phyloP scores from a whole-genome alignment of 495 filamentous ascomycete genomes.

The Daldinia caldariorum region DNA sequence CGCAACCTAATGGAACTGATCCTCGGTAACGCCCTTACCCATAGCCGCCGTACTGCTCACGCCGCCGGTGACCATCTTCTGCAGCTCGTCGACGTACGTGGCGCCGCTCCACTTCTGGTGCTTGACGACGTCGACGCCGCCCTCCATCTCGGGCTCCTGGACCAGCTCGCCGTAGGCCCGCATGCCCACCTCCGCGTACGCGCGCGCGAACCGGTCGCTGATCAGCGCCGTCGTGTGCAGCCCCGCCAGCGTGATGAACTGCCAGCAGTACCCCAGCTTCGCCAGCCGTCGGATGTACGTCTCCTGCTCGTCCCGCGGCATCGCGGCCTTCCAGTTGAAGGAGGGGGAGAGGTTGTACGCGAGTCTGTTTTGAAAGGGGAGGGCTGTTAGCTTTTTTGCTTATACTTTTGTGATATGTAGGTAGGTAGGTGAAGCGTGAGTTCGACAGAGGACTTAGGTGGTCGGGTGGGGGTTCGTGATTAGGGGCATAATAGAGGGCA shows the following conservation, averaged over 20 bases:
- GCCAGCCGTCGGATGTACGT: constrained; percentile 95
- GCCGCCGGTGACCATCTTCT: constrained; percentile 97
- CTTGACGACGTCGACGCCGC: constrained; percentile 90
- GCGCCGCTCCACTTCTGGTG: constrained; percentile 99
- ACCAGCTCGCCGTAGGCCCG: constrained; percentile 95
- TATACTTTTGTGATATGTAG: not conserved
- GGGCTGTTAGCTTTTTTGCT: constrained; percentile 38
- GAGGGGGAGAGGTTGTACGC: constrained; percentile 98
- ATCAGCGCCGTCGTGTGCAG: constrained; percentile 95
- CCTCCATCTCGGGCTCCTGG: constrained; percentile 96
- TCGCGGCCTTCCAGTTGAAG: constrained; percentile 99
- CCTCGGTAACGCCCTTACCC: constrained; percentile 97
- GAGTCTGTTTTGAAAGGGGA: constrained; percentile 61
- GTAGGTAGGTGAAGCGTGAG: too few species aligned
- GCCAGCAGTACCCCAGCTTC: constrained; percentile 94
- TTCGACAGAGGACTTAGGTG: too few species aligned
- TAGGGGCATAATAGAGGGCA: too few species aligned
- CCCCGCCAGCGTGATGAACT: constrained; percentile 99
- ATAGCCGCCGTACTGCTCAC: constrained; percentile 92
- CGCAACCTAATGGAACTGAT: constrained; percentile 75
- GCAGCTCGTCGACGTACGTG: constrained; percentile 89
- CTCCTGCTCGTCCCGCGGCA: constrained; percentile 91
- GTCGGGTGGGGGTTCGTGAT: too few species aligned
- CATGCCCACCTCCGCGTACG: constrained; percentile 86
- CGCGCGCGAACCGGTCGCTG: constrained; percentile 84